Evolutionary conservation across 1,139 yeast species (phyloP), one percentile per base, ranked within the genome.

Genomic region (Protomyces lactucae-debilis): DNA sequence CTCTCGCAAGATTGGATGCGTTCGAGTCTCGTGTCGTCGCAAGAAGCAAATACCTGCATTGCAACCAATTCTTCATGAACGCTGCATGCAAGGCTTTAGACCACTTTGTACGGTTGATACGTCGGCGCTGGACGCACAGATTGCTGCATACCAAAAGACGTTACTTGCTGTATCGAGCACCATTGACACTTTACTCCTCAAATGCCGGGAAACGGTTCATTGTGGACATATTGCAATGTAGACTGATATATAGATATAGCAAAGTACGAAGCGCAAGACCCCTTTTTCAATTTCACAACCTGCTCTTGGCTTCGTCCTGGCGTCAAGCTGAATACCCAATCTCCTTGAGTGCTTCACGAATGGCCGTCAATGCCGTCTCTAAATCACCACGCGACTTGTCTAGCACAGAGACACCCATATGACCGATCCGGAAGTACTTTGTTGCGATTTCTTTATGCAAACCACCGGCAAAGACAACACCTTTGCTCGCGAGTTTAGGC

Each of bases 341-440:
- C 68, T 80, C 80, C 45, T 71, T 71, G 46, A 80, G 71, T 10
- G 81, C 70, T 52, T 75, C 76, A 66, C 77, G 76, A 64, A 81
- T 75, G 32, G 78, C 80, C 21, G 72, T 70, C 63, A 76, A 75
- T 39, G 79, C 79, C 53, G 72, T 71, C 57, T 77, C 78, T 35
- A 80, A 72, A 70, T 80, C 82, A n/a, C 71, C 70, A 65, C 77
- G 74, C 65, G 76, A 74, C 54, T 71, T 76, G 67, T 77, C 77
- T 60, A 82, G 79, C 57, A 82, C 79, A 65, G 85, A 77, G 57
- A 83, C 84, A 70, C 97, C 97, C 98, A 92, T 92, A 77, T 92
- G 98, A 39, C 98, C 98, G 67, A 92, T 85, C 77, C 98, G 85
- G 79, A 92, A 89, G 78, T 91, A 91, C 75, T 87, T 86, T 66